Evolutionary conservation across 164 flowering plant genomes (phyloP).

Genomic region (Liquidambar formosana): DNA sequence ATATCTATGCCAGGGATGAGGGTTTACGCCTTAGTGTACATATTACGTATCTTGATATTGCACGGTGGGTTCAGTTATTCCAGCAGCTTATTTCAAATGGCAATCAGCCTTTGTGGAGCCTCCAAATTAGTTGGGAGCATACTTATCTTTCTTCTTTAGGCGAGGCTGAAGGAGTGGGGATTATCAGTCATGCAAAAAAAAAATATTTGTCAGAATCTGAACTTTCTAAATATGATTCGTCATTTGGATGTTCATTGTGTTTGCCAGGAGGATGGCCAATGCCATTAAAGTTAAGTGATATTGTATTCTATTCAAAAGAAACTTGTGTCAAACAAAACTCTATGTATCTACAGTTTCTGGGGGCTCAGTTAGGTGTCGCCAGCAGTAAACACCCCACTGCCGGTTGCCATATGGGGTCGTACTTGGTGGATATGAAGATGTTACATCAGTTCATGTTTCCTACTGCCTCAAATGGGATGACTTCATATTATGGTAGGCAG

Average conservation of each 20-base stretch:
- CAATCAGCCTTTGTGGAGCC: constrained; percentile 66
- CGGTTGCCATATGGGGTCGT: constrained; percentile 4
- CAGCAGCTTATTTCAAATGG: constrained; percentile 76
- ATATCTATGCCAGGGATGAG: constrained; percentile 58
- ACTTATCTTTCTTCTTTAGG: constrained; percentile 84
- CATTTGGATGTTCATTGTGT: constrained; percentile 36
- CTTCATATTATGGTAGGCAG: background rate
- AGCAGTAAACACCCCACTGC: background rate
- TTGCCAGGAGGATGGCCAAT: constrained; percentile 93
- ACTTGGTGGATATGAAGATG: constrained; percentile 27
- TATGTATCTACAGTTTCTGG: constrained; percentile 75
- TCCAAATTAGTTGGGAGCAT: constrained; percentile 84
- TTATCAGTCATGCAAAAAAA: constrained; percentile 41
- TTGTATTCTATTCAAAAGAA: constrained; percentile 54
- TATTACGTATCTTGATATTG: constrained; percentile 77
- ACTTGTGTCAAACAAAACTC: constrained; percentile 63
- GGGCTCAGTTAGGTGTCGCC: constrained; percentile 33
- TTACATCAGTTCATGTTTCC: constrained; percentile 47
- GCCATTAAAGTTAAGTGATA: constrained; percentile 54
- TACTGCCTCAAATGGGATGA: constrained; percentile 12
- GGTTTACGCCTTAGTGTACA: constrained; percentile 41
- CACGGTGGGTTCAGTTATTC: constrained; percentile 86
- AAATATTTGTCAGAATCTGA: constrained; percentile 36
- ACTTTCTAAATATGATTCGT: constrained; percentile 18
- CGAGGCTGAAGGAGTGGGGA: constrained; percentile 53